Evolutionary conservation across 1,284 basidiomycete species (phyloP), one percentile per base, ranked within the genome.

Genomic region (Bondarzewia mesenterica): DNA sequence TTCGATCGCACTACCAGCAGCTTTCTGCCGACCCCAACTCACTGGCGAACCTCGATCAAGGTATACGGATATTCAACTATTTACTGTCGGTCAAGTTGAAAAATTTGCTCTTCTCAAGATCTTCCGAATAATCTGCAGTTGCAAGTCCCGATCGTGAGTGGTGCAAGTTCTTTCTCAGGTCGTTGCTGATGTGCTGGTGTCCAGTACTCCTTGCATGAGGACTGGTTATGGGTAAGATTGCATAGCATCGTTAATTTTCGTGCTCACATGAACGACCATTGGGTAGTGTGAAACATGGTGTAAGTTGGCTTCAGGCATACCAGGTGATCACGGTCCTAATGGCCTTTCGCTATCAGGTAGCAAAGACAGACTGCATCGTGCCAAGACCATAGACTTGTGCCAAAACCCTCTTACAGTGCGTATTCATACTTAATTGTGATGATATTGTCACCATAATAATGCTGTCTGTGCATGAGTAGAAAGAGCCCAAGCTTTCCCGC

Each of bases 41-140:
- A 5, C 73, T 99, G 2, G 86, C 93, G 44, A 99, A 99, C 63
- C 74, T 99, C 22, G 95, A 99, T 62, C 95, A 99, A 79, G 86
- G 86, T 82, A 50, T 5, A 59, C 22, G 15, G 36, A 41, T 41
- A 1, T 23, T n/a, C n/a, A n/a, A n/a, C n/a, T 21, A 18, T 44
- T 21, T 42, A 36, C 38, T 37, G 16, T 38, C 21, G 29, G 32
- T 48, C 14, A 49, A 25, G 4, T 29, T 20, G 8, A 16, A 16
- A 14, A 21, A 8, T 15, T 36, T 25, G 7, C 22, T 12, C 26
- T 46, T 2, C 49, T n/a, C n/a, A n/a, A 88, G 93, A 97, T 71
- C 71, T 97, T 42, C 93, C 93, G 0, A 97, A 97, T 61, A 93
- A 93, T 57, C 73, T 95, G 54, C 92, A 95, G 60, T 73, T 78